These are phyloP conservation scores for Filobasidium uniguttulatum DNA, from an alignment of 1,284 basidiomycete genomes.

Conservation along the genomic window DNA sequence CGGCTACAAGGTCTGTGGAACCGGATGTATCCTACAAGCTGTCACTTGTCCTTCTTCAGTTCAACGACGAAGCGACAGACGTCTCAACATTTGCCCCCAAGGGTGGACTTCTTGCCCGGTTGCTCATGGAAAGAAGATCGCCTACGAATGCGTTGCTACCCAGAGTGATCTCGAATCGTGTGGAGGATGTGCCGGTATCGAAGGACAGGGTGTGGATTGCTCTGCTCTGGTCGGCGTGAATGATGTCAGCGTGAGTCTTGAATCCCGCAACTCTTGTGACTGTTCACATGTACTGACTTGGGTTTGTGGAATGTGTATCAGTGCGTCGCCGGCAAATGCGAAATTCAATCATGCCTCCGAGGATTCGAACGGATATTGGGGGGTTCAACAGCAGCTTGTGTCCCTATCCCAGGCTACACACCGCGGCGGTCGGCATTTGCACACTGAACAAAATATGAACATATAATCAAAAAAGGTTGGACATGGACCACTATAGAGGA, in stretches of 20 bases:
- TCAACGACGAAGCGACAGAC: neutral
- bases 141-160: constrained; percentile 38
- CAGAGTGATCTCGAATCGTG: constrained; percentile 41
- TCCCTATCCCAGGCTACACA: too few species aligned
- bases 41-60: neutral
- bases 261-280: neutral
- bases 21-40: neutral
- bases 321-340: neutral
- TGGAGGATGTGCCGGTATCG: constrained; percentile 47
- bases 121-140: neutral
- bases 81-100: neutral
- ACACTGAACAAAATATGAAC: too few species aligned
- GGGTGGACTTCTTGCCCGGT: neutral
- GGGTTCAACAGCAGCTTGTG: too few species aligned
- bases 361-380: too few species aligned
- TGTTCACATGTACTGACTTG: neutral
- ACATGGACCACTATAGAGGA: too few species aligned
- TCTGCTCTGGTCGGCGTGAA: neutral
- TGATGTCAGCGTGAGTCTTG: neutral
- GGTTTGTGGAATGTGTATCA: neutral
- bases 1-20: neutral
- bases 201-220: neutral
- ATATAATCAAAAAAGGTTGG: too few species aligned
- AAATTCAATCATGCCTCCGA: neutral
- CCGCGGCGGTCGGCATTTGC: too few species aligned